Evolutionary conservation across 495 filamentous ascomycete genomes (phyloP).

Genomic region (Lasiosphaeria hispida): DNA sequence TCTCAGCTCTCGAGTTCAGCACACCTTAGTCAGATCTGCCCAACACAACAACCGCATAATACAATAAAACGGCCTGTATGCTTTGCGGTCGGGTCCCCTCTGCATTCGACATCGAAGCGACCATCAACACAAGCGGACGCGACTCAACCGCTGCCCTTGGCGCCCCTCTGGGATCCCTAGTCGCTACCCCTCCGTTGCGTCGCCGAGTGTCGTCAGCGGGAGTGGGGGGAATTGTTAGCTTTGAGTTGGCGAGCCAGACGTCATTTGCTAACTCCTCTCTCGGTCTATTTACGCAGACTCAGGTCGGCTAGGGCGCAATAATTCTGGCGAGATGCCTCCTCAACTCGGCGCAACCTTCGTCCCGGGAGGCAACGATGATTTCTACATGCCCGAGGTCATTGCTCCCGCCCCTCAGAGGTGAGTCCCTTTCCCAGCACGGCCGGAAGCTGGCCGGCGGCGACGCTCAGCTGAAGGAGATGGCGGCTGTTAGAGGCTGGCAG

Average conservation of each 20-base stretch:
- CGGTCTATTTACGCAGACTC: conserved; percentile 40
- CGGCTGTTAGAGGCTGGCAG: conserved; percentile 19
- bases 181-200: neutral
- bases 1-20: neutral
- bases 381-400: conserved; percentile 64
- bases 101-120: no score
- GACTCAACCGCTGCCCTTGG: neutral
- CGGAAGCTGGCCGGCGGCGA: conserved; percentile 6
- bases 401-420: conserved; percentile 86
- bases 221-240: conserved; percentile 7
- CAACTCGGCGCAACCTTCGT: conserved; percentile 79
- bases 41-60: no score
- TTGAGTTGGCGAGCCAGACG: conserved; percentile 15
- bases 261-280: conserved; percentile 22
- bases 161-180: conserved; percentile 1
- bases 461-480: conserved; percentile 8
- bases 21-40: no score
- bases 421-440: conserved; percentile 26
- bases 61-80: no score
- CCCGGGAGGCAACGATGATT: conserved; percentile 86
- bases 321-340: conserved; percentile 48
- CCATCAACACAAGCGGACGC: neutral
- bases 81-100: no score
- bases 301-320: conserved; percentile 26
- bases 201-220: neutral